Conservation (phyloP, 2,329 filamentous ascomycete genomes). For the Massarina eburnea region DNA sequence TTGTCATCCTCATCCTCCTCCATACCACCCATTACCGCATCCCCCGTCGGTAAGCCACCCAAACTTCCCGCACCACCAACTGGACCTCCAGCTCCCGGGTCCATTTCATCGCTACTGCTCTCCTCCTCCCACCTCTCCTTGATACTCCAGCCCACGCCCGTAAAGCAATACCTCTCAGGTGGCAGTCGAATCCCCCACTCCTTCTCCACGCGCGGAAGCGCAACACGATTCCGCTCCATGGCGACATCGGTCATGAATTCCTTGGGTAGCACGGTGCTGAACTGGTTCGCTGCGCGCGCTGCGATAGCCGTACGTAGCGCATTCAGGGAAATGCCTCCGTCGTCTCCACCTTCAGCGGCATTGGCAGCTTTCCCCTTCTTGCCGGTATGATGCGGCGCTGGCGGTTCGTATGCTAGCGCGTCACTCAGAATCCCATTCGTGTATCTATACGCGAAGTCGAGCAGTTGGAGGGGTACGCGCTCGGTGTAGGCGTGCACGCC, state of each 20-base stretch:
- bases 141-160: slow-evolving; percentile 37
- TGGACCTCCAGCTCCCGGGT: slow-evolving; percentile 62
- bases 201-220: slow-evolving; percentile 50
- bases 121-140: slow-evolving; percentile 64
- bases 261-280: slow-evolving; percentile 65
- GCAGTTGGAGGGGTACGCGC: slow-evolving; percentile 77
- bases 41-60: not conserved
- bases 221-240: slow-evolving; percentile 49
- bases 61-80: slow-evolving; percentile 18
- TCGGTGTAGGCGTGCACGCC: slow-evolving; percentile 79
- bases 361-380: slow-evolving; percentile 17
- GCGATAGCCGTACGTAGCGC: slow-evolving; percentile 74
- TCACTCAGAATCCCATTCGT: slow-evolving; percentile 71
- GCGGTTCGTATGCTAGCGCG: slow-evolving; percentile 45
- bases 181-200: slow-evolving; percentile 62
- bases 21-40: slow-evolving; percentile 32
- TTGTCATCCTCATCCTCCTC: slow-evolving; percentile 45
- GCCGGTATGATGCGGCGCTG: slow-evolving; percentile 18
- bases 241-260: slow-evolving; percentile 77
- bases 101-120: slow-evolving; percentile 61
- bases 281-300: slow-evolving; percentile 68
- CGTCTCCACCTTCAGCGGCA: slow-evolving; percentile 26
- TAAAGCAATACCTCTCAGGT: slow-evolving; percentile 59
- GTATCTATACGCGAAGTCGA: slow-evolving; percentile 86
- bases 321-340: slow-evolving; percentile 61